A percentile compares a stretch with the other conserved stretches of the same genome.
Conservation (phyloP, 73 alveolate genomes). For the Paramecium tetraurelia region DNA sequence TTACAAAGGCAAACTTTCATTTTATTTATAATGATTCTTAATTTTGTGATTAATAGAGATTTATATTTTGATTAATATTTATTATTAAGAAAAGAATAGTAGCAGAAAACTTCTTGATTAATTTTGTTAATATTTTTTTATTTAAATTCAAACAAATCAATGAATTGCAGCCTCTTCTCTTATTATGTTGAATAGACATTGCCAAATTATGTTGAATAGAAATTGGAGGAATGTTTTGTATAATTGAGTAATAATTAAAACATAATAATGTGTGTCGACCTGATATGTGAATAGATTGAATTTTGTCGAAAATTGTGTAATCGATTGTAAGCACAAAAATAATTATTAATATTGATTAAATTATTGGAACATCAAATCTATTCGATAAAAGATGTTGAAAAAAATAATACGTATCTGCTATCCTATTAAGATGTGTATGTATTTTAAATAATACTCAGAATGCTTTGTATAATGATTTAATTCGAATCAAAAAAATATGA, state of each 20-base stretch:
- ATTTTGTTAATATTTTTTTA: background rate
- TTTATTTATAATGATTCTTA: background rate
- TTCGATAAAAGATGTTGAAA: background rate
- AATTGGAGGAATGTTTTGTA: background rate
- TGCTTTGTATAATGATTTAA: slow-evolving; percentile 7
- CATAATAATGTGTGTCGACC: background rate
- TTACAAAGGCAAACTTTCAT: background rate
- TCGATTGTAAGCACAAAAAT: background rate
- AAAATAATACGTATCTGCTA: background rate
- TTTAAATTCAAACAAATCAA: slow-evolving; percentile 14
- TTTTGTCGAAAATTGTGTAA: background rate
- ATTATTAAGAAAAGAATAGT: background rate
- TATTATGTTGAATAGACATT: background rate
- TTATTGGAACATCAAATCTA: background rate
- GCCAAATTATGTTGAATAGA: slow-evolving; percentile 18
- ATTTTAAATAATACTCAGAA: background rate
- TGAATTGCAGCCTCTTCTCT: background rate
- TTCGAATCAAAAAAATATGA: background rate
- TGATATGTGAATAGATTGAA: background rate
- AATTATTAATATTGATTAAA: background rate
- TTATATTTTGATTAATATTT: background rate
- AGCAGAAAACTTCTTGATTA: background rate
- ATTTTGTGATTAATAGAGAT: background rate
- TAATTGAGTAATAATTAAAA: background rate
- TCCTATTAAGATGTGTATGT: background rate